Evolutionary conservation across 164 flowering plant species (phyloP), one percentile per base, ranked within the genome.

Genomic region (Aristolochia fimbriata): DNA sequence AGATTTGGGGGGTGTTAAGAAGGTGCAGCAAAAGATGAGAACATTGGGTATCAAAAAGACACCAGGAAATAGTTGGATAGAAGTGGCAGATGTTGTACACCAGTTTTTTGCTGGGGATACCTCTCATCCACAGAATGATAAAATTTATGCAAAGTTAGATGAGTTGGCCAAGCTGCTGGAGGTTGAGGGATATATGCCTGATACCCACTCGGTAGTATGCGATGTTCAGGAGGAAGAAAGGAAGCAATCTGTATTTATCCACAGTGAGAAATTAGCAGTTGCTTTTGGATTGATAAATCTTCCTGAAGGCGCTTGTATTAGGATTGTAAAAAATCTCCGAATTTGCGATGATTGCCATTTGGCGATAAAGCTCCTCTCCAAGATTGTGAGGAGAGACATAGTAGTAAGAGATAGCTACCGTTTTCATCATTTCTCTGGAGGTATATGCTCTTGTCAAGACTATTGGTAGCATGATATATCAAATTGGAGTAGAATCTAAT

Each of bases 21-120:
- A 49, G 67, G 70, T 66, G 49, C 58, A 27, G 51, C 31, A 15
- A 51, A 62, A 48, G 48, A 70, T 66, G 70, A 52, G 15, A 15
- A 55, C n/a, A 15, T 47, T 50, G 15, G 67, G 70, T 23, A 58
- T 59, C 51, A 58, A 66, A 63, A 66, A 30, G 54, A 49, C 46
- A 16, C 61, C 70, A 24, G 70, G 73, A 17, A 62, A 33, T 23
- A 66, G 70, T 62, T 70, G 67, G 70, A 70, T 66, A 47, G 73
- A 70, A 21, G 11, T 66, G 10, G 55, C 24, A 17, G 53, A 58
- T 52, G 58, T 54, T 31, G 73, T 66, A n/a, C 67, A 66, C 63
- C 73, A 62, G 41, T 70, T 70, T 51, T 58, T 53, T 31, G 67
- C 64, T 53, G 73, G 73, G 25, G 73, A 70, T 54, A 47, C 22